A percentile compares a stretch with the other conserved stretches of the same genome.
Evolutionary conservation across 441 rosid genomes (phyloP).

Genomic region (Populus hybrid): DNA sequence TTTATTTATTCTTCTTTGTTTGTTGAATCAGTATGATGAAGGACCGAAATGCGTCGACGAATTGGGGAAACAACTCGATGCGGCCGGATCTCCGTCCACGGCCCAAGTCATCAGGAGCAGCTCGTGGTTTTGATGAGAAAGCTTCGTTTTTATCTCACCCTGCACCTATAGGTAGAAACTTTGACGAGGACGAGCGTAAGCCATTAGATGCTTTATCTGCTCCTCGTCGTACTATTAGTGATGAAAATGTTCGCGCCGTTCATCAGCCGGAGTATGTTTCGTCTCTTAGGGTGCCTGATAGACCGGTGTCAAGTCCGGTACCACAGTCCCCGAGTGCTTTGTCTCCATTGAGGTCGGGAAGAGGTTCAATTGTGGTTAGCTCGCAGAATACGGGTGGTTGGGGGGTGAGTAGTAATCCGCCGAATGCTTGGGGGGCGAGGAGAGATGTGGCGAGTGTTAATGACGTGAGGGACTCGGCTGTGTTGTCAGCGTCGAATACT

Average conservation of each 20-base stretch:
- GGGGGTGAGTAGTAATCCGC: conserved; percentile 9
- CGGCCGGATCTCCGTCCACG: neutral
- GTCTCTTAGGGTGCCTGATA: conserved; percentile 8
- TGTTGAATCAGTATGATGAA: conserved; percentile 10
- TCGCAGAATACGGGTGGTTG: neutral
- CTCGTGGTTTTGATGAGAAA: conserved; percentile 19
- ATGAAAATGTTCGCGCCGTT: conserved; percentile 7
- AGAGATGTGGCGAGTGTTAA: conserved; percentile 2
- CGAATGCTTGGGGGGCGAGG: conserved; percentile 21
- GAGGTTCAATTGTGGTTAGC: neutral
- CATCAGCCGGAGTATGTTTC: conserved; percentile 12
- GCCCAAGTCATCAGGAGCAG: conserved; percentile 16
- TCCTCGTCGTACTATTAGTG: conserved; percentile 8
- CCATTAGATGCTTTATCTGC: conserved; percentile 16
- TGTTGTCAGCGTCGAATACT: neutral
- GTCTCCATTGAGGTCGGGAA: neutral
- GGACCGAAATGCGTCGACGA: conserved; percentile 4
- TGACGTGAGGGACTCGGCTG: neutral
- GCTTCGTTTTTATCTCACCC: conserved; percentile 18
- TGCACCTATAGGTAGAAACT: conserved; percentile 23
- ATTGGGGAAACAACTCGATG: conserved; percentile 18
- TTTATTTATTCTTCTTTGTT: neutral
- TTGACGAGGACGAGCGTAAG: conserved; percentile 31
- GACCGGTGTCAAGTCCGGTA: conserved; percentile 13
- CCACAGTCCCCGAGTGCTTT: conserved; percentile 4